A percentile compares a stretch with the other conserved stretches of the same genome.
Conservation (phyloP, 1,139 yeast species). For the Candida freyschussii region DNA sequence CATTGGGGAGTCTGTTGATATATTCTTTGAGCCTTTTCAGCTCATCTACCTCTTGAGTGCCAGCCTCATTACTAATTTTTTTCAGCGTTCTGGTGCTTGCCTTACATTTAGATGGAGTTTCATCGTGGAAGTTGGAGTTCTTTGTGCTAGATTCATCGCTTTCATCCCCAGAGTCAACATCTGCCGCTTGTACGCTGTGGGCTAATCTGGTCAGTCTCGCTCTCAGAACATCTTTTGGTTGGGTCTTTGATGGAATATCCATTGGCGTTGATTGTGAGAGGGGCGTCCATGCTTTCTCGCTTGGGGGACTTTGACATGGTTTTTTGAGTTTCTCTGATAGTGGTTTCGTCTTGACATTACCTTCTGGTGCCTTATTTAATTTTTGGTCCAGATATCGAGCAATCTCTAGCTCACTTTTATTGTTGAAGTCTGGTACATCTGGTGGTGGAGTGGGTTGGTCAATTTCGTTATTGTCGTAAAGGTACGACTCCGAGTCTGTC, state of each 20-base stretch:
- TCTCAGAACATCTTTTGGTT: slow-evolving; percentile 24
- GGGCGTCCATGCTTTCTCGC: slow-evolving; percentile 21
- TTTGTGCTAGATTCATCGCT: slow-evolving; percentile 7
- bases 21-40: slow-evolving; percentile 16
- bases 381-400: slow-evolving; percentile 13
- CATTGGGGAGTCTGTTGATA: slow-evolving; percentile 11
- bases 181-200: slow-evolving; percentile 7
- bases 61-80: slow-evolving; percentile 3
- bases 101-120: slow-evolving; percentile 22
- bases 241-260: slow-evolving; percentile 11
- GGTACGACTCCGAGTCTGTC: slow-evolving; percentile 7
- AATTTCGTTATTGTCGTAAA: slow-evolving; percentile 7
- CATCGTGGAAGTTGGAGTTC: slow-evolving; percentile 12
- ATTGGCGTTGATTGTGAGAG: slow-evolving; percentile 24
- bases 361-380: slow-evolving; percentile 1
- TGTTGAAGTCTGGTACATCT: slow-evolving; percentile 9
- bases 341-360: neutral
- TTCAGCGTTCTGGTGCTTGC: slow-evolving; percentile 3
- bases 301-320: slow-evolving; percentile 12
- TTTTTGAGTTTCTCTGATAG: neutral
- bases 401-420: slow-evolving; percentile 9
- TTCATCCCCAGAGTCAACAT: slow-evolving; percentile 5
- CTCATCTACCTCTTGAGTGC: slow-evolving; percentile 15
- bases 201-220: slow-evolving; percentile 22
- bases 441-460: slow-evolving; percentile 5